Evolutionary conservation across 371 early-diverging fungal species (phyloP), one percentile per base, ranked within the genome.

Genomic region (Rhizomucor miehei): DNA sequence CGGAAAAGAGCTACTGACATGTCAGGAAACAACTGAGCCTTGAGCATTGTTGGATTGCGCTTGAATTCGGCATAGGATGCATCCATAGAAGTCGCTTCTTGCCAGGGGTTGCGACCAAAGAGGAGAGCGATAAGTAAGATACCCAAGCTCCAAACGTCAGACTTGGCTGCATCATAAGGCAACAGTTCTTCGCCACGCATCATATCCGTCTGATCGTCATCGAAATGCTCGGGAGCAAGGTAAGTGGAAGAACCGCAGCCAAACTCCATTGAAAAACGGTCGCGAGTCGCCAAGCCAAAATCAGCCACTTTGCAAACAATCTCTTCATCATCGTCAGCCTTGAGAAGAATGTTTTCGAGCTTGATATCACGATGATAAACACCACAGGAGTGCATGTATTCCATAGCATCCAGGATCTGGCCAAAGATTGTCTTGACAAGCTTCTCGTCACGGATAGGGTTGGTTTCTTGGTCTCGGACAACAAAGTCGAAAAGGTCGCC

Each of bases 81-180:
- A 51, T 86, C 87, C 35, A 61, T 47, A 17, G 69, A 59, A 17
- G 74, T 69, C 4, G 87, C 84, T 39, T 81, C 79, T 61, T 84
- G 77, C 92, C 92, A 92, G 1, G 90, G 92, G 61, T 92, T 90
- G 50, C 88, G 82, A 24, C 89, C 89, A 69, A 84, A 84, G 24
- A 87, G 54, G 23, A 92, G 59, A 52, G 89, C 89, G 54, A 90
- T 51, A 21, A 92, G 66, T 34, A 92, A 73, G 48, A 92, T 81
- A 24, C 90, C 90, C 8, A 91, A 64, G 8, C 82, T 79, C 93
- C 93, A 92, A 10, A 85, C 75, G 63, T 91, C 89, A n/a, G 80
- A 82, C 34, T 82, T 79, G 24, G 88, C 80, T 6, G 87, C 72
- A 40, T 76, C 70, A 57, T 88, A 89, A 14, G 79, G 76, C 25